These are phyloP conservation scores for Suillus ampliporus DNA, from an alignment of 768 basidiomycete genomes.

Conservation along the genomic window DNA sequence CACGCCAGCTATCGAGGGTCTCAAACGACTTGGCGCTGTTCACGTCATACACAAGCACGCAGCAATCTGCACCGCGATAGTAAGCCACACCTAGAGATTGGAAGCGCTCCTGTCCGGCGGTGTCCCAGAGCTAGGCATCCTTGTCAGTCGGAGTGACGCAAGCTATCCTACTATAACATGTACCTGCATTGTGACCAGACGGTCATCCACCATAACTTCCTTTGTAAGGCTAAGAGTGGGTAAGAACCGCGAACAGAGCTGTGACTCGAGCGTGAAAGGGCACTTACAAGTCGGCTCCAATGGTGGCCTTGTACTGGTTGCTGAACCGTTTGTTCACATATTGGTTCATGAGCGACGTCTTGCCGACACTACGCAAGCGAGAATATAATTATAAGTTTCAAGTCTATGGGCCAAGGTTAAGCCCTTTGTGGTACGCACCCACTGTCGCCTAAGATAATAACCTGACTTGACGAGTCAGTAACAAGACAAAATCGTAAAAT, in stretches of 20 bases:
- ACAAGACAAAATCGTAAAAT: not conserved
- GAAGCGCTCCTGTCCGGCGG: constrained; percentile 99
- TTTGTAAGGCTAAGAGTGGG: constrained; percentile 79
- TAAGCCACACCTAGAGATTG: constrained; percentile 99
- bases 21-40: constrained; percentile 99
- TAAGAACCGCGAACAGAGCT: constrained; percentile 26
- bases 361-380: constrained; percentile 74
- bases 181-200: constrained; percentile 98
- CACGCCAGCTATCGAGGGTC: constrained; percentile 98
- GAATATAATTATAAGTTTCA: constrained; percentile 16
- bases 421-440: constrained; percentile 60
- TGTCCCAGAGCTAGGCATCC: constrained; percentile 87
- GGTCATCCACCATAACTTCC: constrained; percentile 98
- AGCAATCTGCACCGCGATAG: constrained; percentile 99
- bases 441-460: constrained; percentile 98
- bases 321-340: constrained; percentile 99
- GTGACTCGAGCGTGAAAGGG: constrained; percentile 17
- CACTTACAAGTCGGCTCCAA: constrained; percentile 93
- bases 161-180: constrained; percentile 21
- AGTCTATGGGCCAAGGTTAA: not conserved
- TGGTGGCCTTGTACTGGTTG: constrained; percentile 99
- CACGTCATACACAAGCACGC: constrained; percentile 98
- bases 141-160: constrained; percentile 13
- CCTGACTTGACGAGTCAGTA: constrained; percentile 52
- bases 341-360: constrained; percentile 99